phyloP scores from a whole-genome alignment of 2,329 filamentous ascomycete species.

The Trichoderma brevicompactum region DNA sequence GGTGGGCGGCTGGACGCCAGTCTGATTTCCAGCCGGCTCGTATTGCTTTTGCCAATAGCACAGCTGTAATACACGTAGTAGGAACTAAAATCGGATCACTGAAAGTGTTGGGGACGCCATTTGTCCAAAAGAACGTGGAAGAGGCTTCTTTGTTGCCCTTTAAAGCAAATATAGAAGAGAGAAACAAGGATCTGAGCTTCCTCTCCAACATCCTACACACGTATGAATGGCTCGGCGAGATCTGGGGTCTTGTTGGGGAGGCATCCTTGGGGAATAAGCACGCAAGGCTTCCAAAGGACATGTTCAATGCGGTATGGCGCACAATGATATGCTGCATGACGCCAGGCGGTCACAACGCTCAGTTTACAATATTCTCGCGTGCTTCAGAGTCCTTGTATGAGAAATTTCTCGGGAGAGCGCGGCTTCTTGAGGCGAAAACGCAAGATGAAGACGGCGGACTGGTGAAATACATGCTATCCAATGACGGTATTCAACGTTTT shows the following conservation, averaged over 20 bases:
- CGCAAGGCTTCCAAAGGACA: not conserved
- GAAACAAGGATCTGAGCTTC: slow-evolving; percentile 2
- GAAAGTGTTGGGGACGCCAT: too few relatives aligned
- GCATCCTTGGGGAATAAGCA: not conserved
- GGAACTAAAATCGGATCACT: too few relatives aligned
- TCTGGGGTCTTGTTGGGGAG: not conserved
- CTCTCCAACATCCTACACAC: not conserved
- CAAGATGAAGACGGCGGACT: too few relatives aligned
- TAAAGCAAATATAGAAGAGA: not conserved
- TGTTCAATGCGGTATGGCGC: not conserved
- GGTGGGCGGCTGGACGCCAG: too few relatives aligned
- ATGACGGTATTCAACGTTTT: too few relatives aligned
- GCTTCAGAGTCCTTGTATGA: not conserved
- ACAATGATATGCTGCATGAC: slow-evolving; percentile 3
- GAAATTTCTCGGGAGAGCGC: not conserved
- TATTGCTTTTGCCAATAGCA: too few relatives aligned
- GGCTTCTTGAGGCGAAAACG: not conserved
- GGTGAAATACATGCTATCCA: too few relatives aligned
- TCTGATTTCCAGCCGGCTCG: too few relatives aligned
- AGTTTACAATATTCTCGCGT: slow-evolving; percentile 8
- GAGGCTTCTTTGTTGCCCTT: too few relatives aligned
- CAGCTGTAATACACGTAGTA: too few relatives aligned
- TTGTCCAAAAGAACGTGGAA: too few relatives aligned
- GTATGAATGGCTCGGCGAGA: not conserved
- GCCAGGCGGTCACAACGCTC: not conserved